Conservation (phyloP, 805 yeast genomes). For the Candida pini region DNA sequence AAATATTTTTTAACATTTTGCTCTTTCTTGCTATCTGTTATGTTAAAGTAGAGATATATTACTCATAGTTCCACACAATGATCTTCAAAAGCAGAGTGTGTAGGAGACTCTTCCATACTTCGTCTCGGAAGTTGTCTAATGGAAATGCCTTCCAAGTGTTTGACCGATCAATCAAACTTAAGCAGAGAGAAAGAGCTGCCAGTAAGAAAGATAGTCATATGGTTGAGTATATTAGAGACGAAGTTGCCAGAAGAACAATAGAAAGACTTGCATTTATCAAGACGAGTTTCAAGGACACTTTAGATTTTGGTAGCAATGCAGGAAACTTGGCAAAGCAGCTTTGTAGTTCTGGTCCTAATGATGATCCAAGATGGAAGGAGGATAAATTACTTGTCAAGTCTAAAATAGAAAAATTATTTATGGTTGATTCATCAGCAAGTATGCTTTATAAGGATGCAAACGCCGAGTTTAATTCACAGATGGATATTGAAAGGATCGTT, state of each 20-base stretch:
- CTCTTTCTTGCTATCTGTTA: too few species aligned
- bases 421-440: slow-evolving; percentile 60
- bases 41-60: too few species aligned
- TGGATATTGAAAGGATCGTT: slow-evolving; percentile 45
- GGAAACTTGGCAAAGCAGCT: slow-evolving; percentile 44
- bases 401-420: slow-evolving; percentile 48
- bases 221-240: slow-evolving; percentile 71
- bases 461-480: slow-evolving; percentile 35
- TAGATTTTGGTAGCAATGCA: slow-evolving; percentile 71
- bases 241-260: slow-evolving; percentile 64
- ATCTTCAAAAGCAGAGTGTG: background rate
- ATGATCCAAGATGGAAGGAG: slow-evolving; percentile 37
- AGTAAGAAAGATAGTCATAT: slow-evolving; percentile 39
- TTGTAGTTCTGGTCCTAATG: slow-evolving; percentile 33
- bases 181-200: slow-evolving; percentile 56
- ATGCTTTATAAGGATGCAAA: slow-evolving; percentile 50
- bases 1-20: too few species aligned
- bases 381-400: slow-evolving; percentile 49
- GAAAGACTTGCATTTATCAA: slow-evolving; percentile 73
- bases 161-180: slow-evolving; percentile 53
- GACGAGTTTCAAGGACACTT: slow-evolving; percentile 50
- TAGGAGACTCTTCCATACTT: slow-evolving; percentile 5
- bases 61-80: too few species aligned
- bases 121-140: slow-evolving; percentile 1
- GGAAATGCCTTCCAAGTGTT: slow-evolving; percentile 36